Evolutionary conservation across 192 early-diverging fungal genomes (phyloP), one percentile per base, ranked within the genome.

Genomic region (Kappamyces sp.): DNA sequence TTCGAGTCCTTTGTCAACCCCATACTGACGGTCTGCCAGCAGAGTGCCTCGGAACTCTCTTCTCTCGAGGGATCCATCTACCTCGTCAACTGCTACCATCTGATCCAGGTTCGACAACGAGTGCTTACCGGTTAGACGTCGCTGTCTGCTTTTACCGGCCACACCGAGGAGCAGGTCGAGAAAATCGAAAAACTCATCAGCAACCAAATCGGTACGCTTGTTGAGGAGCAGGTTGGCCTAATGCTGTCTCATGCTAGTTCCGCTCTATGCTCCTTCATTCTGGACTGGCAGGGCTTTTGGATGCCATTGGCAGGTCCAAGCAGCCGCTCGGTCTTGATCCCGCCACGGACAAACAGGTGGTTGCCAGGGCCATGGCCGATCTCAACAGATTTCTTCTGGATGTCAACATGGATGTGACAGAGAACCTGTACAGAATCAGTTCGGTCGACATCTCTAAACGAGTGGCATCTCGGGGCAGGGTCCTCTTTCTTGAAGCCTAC

Each of bases 1-100:
- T 60, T 91, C 35, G 64, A 76, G 37, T 81, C 85, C 0, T 70
- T 85, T n/a, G 64, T 91, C 15, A 86, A 89, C 41, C 87, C 90
- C 6, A 65, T 90, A 2, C 66, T 86, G 54, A 80, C 84, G 47
- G 79, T 84, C 73, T 88, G 86, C 64, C 79, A 83, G 58, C 63
- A 79, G 13, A 77, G 82, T 6, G 76, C 79, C 1, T 55, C 68
- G 0, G 67, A 77, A 35, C 62, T 88, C 33, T 60, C 64, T 7
- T 46, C 63, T 2, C 51, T 86, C 31, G 87, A 91, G 49, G 67
- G 72, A 44, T 79, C 84, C 2, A 80, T 91, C 15, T 91, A 88
- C 63, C 77, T 78, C 65, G 70, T 86, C 48, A 93, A 93, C 68
- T 89, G 87, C 50, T 67, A 36, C 34, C 60, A 48, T 23, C 38